Evolutionary conservation across 768 basidiomycete genomes (phyloP).

Genomic region (Suillus weaverae): DNA sequence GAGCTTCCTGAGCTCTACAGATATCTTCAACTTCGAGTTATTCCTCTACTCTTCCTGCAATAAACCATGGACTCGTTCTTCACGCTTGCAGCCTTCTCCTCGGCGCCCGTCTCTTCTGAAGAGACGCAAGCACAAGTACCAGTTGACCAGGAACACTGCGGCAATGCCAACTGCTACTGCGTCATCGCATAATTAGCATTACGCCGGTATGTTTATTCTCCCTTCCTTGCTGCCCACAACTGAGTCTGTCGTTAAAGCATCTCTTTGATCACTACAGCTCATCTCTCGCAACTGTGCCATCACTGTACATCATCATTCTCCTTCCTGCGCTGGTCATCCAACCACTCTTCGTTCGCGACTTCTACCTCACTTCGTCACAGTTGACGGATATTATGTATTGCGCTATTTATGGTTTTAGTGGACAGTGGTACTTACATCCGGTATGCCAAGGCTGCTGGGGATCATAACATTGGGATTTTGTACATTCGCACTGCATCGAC

Average conservation of each 20-base stretch:
- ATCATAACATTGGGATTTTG: background rate
- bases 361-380: background rate
- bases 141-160: background rate
- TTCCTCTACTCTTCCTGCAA: background rate
- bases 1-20: background rate
- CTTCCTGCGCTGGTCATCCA: background rate
- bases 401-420: background rate
- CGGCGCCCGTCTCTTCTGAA: background rate
- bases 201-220: background rate
- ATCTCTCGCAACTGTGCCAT: background rate
- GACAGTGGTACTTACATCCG: slow-evolving; percentile 1
- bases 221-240: background rate
- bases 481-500: background rate
- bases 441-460: background rate
- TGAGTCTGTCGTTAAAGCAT: background rate
- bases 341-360: background rate
- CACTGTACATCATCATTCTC: background rate
- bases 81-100: background rate
- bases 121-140: slow-evolving; percentile 5
- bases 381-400: background rate
- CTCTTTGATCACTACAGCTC: background rate
- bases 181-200: background rate
- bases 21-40: background rate
- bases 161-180: background rate
- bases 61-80: background rate